Evolutionary conservation across 2,329 filamentous ascomycete genomes (phyloP).

Genomic region (Aspergillus pseudotamarii): DNA sequence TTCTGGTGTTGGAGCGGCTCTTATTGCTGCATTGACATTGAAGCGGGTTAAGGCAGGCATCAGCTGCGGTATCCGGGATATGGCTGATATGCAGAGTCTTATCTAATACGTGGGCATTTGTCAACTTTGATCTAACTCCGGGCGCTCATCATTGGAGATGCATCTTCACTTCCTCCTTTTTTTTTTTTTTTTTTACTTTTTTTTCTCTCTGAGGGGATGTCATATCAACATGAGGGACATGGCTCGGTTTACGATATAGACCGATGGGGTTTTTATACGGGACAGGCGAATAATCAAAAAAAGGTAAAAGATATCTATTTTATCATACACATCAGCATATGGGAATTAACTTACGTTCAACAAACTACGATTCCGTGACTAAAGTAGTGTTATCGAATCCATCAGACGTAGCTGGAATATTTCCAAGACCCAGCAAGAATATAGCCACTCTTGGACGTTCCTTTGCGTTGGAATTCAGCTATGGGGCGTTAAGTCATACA

Average conservation of each 20-base stretch:
- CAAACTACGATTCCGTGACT: neutral
- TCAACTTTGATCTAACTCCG: neutral
- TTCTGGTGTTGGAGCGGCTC: constrained; percentile 91
- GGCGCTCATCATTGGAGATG: neutral
- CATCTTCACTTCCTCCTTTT: neutral
- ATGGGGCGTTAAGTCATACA: neutral
- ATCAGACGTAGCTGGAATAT: neutral
- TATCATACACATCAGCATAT: neutral
- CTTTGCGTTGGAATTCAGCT: too few relatives aligned
- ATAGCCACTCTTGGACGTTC: neutral
- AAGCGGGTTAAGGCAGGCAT: constrained; percentile 65
- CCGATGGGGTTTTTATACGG: neutral
- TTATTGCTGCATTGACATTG: constrained; percentile 77
- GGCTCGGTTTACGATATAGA: neutral
- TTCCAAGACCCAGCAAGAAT: neutral
- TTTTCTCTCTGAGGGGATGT: neutral
- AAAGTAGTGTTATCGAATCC: neutral
- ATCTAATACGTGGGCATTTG: constrained; percentile 19
- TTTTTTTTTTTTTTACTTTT: neutral
- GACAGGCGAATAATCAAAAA: neutral
- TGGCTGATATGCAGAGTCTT: constrained; percentile 40
- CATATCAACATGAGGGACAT: neutral
- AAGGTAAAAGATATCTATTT: neutral
- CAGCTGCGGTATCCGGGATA: constrained; percentile 59
- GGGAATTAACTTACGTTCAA: neutral